These are phyloP conservation scores for Mycocalia duriaeana DNA, from an alignment of 1,284 basidiomycete genomes.

Conservation along the genomic window DNA sequence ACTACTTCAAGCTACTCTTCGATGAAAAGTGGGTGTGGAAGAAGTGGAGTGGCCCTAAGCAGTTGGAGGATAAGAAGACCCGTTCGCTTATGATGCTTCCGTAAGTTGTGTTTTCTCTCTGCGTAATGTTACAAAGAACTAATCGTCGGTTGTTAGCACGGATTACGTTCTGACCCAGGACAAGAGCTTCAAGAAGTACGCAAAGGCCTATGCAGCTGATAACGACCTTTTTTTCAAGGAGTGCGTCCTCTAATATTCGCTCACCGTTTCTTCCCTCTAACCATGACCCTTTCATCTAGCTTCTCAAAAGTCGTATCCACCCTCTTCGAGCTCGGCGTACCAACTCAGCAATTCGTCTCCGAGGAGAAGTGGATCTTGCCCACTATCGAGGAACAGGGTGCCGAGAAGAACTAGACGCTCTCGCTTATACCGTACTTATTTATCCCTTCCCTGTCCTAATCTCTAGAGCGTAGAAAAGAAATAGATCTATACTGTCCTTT, in stretches of 20 bases:
- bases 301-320: conserved; percentile 75
- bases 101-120: conserved; percentile 42
- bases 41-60: conserved; percentile 90
- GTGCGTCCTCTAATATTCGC: conserved; percentile 53
- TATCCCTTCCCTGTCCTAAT: too few relatives aligned
- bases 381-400: conserved; percentile 55
- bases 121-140: too few relatives aligned
- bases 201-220: conserved; percentile 80
- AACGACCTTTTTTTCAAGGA: conserved; percentile 87
- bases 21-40: conserved; percentile 87
- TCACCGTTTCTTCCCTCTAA: neutral
- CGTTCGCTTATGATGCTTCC: conserved; percentile 93
- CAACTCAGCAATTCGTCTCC: conserved; percentile 66
- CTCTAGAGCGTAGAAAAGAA: too few relatives aligned
- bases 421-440: too few relatives aligned
- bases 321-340: conserved; percentile 89
- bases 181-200: conserved; percentile 85
- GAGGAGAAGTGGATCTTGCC: conserved; percentile 72
- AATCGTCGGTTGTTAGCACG: conserved; percentile 52
- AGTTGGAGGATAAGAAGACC: conserved; percentile 90
- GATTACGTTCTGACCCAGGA: conserved; percentile 83
- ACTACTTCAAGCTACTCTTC: conserved; percentile 86
- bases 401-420: conserved; percentile 6
- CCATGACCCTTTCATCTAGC: conserved; percentile 24
- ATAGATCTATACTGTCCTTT: too few relatives aligned